Conservation (phyloP, 179 eudicot genomes). For the Dionaea muscipula region DNA sequence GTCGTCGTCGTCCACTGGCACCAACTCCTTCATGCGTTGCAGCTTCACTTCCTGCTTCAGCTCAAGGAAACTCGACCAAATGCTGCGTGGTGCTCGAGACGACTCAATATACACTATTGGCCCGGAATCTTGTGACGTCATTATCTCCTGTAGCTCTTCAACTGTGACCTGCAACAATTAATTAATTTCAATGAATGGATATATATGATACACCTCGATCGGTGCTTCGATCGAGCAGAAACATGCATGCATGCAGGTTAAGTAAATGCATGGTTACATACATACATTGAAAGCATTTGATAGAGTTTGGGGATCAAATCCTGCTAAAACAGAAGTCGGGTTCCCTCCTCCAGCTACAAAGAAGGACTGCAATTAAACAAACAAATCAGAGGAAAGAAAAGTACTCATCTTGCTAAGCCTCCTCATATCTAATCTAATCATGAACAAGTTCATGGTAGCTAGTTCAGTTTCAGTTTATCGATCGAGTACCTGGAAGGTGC, state of each 20-base stretch:
- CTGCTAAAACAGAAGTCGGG: slow-evolving; percentile 56
- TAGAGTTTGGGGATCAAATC: slow-evolving; percentile 49
- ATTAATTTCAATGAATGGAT: too few relatives aligned
- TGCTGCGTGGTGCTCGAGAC: slow-evolving; percentile 25
- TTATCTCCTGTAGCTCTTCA: slow-evolving; percentile 23
- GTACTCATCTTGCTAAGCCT: too few relatives aligned
- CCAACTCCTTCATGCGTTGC: slow-evolving; percentile 27
- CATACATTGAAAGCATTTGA: slow-evolving; percentile 65
- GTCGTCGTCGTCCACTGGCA: slow-evolving; percentile 13
- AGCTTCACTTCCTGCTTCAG: slow-evolving; percentile 27
- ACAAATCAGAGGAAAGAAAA: background rate
- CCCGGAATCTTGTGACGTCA: slow-evolving; percentile 40
- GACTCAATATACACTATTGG: slow-evolving; percentile 47
- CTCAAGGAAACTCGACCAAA: slow-evolving; percentile 38
- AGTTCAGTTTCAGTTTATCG: too few relatives aligned
- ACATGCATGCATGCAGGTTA: too few relatives aligned
- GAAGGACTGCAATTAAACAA: slow-evolving; percentile 45
- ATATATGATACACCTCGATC: background rate
- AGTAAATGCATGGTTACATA: background rate
- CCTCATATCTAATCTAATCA: too few relatives aligned
- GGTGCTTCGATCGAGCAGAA: too few relatives aligned
- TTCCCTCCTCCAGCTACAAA: slow-evolving; percentile 62
- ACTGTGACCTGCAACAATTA: slow-evolving; percentile 37
- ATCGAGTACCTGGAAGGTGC: slow-evolving; percentile 40
- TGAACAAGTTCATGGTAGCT: too few relatives aligned